Evolutionary conservation across 176 grass and related monocot genomes (phyloP), one percentile per base, ranked within the genome.

Genomic region (Puya raimondii): DNA sequence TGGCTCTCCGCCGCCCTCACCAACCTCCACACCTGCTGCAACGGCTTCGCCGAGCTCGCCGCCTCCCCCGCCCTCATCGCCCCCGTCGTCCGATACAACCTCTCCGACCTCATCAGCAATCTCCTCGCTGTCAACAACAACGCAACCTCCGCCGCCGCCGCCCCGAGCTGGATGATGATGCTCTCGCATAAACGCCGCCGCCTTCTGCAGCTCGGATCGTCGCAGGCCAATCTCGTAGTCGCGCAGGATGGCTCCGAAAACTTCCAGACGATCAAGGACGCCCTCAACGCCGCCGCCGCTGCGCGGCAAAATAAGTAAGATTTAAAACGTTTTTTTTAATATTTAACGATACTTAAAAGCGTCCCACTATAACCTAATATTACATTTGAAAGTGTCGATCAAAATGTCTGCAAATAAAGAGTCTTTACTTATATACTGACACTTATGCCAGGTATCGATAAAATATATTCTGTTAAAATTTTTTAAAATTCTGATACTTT

Each of bases 61-160:
- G 67, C 82, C 25, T 56, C 77, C 47, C 15, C 64, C 7, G 78
- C 47, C n/a, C 12, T 85, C 64, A 80, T 85, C 65, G 49, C 49
- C 3, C 77, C 82, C 5, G 71, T 85, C 49, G 51, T 66, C 33
- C 56, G 51, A 5, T 85, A 79, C 59, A 85, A 85, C 64, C 65
- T 85, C 22, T 85, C 82, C 25, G 82, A 85, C 12, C 56, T 85
- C 48, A 49, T 85, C 69, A 85, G 82, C 82, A 85, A 85, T 72
- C 77, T 79, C 66, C 72, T 85, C 50, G 77, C 82, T 57, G 47
- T 85, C 78, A 85, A 85, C 63, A 85, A 85, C 63, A 53, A 61
- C n/a, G 21, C 7, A 0, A 61, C 13, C 14, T 2, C 16, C n/a
- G 17, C 56, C 56, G 1, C 56, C 17, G 4, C 2, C 14, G 56